Conservation (phyloP, 768 basidiomycete species). For the Rhodotorula graminis region DNA sequence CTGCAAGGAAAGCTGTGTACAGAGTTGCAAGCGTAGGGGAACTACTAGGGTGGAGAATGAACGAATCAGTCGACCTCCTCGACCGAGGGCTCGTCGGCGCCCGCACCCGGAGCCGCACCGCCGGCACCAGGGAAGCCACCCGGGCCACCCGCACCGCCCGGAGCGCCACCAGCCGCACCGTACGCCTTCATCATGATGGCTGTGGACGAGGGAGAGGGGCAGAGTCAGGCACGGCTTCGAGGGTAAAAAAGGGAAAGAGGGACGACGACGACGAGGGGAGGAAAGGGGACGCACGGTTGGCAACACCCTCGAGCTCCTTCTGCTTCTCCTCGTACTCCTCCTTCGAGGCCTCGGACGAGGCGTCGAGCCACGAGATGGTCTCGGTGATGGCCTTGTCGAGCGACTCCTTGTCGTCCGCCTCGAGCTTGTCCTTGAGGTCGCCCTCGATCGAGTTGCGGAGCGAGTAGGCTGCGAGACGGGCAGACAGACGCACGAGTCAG, state of each 20-base stretch:
- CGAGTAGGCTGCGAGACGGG: slow-evolving; percentile 62
- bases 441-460: slow-evolving; percentile 82
- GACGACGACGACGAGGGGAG: too few relatives aligned
- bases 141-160: slow-evolving; percentile 21
- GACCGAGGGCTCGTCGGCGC: slow-evolving; percentile 34
- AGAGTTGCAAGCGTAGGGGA: too few relatives aligned
- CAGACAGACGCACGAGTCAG: not conserved
- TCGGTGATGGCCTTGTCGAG: slow-evolving; percentile 77
- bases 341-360: slow-evolving; percentile 81
- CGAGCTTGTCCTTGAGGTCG: slow-evolving; percentile 81
- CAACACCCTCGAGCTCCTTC: slow-evolving; percentile 82
- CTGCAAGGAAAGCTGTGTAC: too few relatives aligned
- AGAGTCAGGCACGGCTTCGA: not conserved
- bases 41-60: too few relatives aligned
- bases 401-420: slow-evolving; percentile 75
- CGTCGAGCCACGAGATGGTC: slow-evolving; percentile 81
- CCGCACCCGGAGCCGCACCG: slow-evolving; percentile 11
- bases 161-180: slow-evolving; percentile 39
- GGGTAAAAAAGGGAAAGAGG: too few relatives aligned
- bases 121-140: slow-evolving; percentile 28
- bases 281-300: slow-evolving; percentile 48
- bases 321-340: slow-evolving; percentile 91
- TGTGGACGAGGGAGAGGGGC: not conserved
- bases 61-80: slow-evolving; percentile 37
- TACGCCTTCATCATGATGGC: slow-evolving; percentile 38